Base-by-base conservation (phyloP, 352 stramenopile species). In the Phytopythium oedochilum region DNA sequence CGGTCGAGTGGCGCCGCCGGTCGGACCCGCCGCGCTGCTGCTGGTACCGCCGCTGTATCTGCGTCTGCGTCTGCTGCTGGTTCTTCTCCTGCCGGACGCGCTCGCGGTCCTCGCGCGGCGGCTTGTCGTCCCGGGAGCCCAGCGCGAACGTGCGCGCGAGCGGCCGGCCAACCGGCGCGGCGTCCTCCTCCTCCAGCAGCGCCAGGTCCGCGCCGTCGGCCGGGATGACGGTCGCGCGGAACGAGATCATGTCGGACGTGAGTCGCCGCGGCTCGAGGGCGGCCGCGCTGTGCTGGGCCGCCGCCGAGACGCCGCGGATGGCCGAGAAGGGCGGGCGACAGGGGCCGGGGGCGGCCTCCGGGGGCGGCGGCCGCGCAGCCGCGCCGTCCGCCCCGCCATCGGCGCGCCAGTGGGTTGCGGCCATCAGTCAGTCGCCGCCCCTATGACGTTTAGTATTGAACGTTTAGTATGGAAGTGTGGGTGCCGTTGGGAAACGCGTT, bases 231-330 rank as follows among this genome's bases (percentile, higher is more conserved):
- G 68, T 74, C 22, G 68, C 60, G 2, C 36, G 61, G 61, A 78
- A 80, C 5, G 73, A 80, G 53, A 80, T 73, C 73, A 80, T 81
- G 63, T 80, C 73, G 50, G 68, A 77, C 32, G 71, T 81, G 28
- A 79, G 51, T 31, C 60, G 64, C 26, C 42, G 50, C 8, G 35
- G 31, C 12, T 46, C 17, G 29, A 22, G 23, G 3, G 40, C 22
- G 29, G 29, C 29, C 29, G 29, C 29, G 40, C 40, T 46, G 29
- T 46, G 28, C 40, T 46, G 25, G 40, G 28, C 20, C 20, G 22
- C 22, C 40, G 40, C 2, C n/a, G n/a, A n/a, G 20, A 29, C 20
- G 9, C 29, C 5, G 40, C 22, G 40, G 22, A 46, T 46, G 6
- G 40, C 40, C 40, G 40, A 46, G 40, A 29, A 46, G 10, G 40